Evolutionary conservation across 768 basidiomycete species (phyloP).

Genomic region (Pilatotrama ljubarskyi): DNA sequence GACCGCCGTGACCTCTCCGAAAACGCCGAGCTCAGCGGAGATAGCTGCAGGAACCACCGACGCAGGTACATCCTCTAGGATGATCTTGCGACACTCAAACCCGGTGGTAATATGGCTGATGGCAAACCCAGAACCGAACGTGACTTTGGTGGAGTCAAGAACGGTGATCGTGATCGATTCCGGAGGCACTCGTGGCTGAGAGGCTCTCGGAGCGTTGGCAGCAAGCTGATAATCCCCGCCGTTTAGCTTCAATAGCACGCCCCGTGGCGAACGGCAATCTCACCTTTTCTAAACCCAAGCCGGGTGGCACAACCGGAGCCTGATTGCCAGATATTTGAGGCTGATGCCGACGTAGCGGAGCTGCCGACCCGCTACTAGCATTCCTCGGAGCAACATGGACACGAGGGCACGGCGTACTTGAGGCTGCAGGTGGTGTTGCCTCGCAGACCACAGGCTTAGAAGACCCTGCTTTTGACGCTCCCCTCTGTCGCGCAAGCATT

Average conservation of each 20-base stretch:
- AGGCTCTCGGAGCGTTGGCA: not conserved
- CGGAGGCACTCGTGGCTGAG: not conserved
- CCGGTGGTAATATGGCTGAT: slow-evolving; percentile 60
- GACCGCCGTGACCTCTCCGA: slow-evolving; percentile 48
- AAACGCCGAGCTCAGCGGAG: slow-evolving; percentile 40
- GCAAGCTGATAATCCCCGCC: too few relatives aligned
- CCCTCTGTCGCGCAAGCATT: too few relatives aligned
- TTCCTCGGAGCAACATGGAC: too few relatives aligned
- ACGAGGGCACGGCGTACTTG: too few relatives aligned
- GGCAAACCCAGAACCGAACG: slow-evolving; percentile 60
- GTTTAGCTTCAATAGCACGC: not conserved
- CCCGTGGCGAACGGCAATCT: not conserved
- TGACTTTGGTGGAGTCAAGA: slow-evolving; percentile 56
- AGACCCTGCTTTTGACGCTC: too few relatives aligned
- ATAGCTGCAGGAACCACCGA: slow-evolving; percentile 38
- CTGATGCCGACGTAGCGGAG: too few relatives aligned
- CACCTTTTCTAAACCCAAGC: slow-evolving; percentile 25
- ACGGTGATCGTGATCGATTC: slow-evolving; percentile 35
- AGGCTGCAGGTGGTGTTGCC: too few relatives aligned
- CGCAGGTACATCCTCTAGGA: slow-evolving; percentile 51
- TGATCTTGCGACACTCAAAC: slow-evolving; percentile 67
- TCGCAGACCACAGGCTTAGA: too few relatives aligned
- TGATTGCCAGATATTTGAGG: not conserved
- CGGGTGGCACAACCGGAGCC: slow-evolving; percentile 22
- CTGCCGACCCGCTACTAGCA: too few relatives aligned